These are phyloP conservation scores for Vaccinium macrocarpon DNA, from an alignment of 148 eudicot species.

Conservation along the genomic window DNA sequence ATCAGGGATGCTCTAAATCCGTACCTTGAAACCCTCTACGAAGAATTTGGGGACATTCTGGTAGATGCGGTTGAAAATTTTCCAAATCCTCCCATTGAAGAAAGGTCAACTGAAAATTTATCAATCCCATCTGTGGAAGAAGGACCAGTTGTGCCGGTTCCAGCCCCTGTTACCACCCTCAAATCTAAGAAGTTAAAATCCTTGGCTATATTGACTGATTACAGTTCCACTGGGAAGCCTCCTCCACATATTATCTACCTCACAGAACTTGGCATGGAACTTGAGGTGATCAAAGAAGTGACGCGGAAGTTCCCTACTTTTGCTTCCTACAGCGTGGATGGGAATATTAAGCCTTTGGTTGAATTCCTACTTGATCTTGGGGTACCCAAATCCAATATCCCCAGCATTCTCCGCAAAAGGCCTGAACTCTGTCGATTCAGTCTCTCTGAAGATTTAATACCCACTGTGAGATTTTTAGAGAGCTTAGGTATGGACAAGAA, in stretches of 20 bases:
- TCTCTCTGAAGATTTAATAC: conserved; percentile 70
- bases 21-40: conserved; percentile 58
- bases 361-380: conserved; percentile 75
- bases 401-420: conserved; percentile 60
- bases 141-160: conserved; percentile 26
- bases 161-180: conserved; percentile 30
- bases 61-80: conserved; percentile 61
- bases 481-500: conserved; percentile 67
- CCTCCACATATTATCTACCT: conserved; percentile 51
- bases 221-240: no score
- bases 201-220: conserved; percentile 48
- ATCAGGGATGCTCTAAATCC: conserved; percentile 76
- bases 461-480: conserved; percentile 74
- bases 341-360: conserved; percentile 32
- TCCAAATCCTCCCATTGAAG: conserved; percentile 47
- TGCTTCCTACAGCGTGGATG: conserved; percentile 80
- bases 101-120: conserved; percentile 32
- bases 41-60: conserved; percentile 51
- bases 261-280: conserved; percentile 72
- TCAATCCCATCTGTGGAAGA: conserved; percentile 35
- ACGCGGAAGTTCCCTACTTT: conserved; percentile 72
- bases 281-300: conserved; percentile 53
- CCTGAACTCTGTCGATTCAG: conserved; percentile 83
- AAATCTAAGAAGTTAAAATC: conserved; percentile 53
- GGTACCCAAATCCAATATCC: conserved; percentile 62